A percentile compares a stretch with the other conserved stretches of the same genome.
phyloP scores from a whole-genome alignment of 1,284 basidiomycete species.

The Macrocybe sp. region DNA sequence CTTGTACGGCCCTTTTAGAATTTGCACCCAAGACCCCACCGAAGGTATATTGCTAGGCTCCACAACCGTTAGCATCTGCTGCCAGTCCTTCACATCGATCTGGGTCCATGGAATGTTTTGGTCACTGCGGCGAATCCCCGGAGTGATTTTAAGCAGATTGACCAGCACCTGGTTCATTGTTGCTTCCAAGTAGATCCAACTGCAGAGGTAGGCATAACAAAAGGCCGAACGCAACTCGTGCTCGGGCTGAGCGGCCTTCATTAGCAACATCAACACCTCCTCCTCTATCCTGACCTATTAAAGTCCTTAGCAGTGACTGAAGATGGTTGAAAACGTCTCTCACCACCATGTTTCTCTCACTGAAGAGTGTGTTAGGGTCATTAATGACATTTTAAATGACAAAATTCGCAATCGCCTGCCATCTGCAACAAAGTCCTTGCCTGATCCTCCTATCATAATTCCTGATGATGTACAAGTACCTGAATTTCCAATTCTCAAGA shows the following conservation, averaged over 20 bases:
- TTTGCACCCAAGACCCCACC: slow-evolving; percentile 7
- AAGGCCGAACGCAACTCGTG: slow-evolving; percentile 12
- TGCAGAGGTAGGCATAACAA: slow-evolving; percentile 1
- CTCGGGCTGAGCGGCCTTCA: background rate
- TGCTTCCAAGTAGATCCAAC: slow-evolving; percentile 11
- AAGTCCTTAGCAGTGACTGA: too few relatives aligned
- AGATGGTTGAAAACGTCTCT: too few relatives aligned
- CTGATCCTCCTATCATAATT: too few relatives aligned
- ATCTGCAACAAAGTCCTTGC: too few relatives aligned
- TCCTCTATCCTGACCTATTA: too few relatives aligned
- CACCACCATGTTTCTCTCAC: too few relatives aligned
- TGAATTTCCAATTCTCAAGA: too few relatives aligned
- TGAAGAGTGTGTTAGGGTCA: too few relatives aligned
- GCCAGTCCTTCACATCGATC: background rate
- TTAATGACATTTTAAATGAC: too few relatives aligned
- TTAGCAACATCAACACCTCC: too few relatives aligned
- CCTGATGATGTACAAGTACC: too few relatives aligned
- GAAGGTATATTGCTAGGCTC: background rate
- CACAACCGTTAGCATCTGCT: background rate
- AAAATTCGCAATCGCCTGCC: too few relatives aligned
- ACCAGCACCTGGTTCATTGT: slow-evolving; percentile 5
- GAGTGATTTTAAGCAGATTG: slow-evolving; percentile 3
- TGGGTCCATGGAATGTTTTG: background rate
- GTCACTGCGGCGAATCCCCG: slow-evolving; percentile 5
- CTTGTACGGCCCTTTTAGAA: slow-evolving; percentile 12